Base-by-base conservation (phyloP, 2,329 filamentous ascomycete genomes). In the Pyrenochaeta sp. region DNA sequence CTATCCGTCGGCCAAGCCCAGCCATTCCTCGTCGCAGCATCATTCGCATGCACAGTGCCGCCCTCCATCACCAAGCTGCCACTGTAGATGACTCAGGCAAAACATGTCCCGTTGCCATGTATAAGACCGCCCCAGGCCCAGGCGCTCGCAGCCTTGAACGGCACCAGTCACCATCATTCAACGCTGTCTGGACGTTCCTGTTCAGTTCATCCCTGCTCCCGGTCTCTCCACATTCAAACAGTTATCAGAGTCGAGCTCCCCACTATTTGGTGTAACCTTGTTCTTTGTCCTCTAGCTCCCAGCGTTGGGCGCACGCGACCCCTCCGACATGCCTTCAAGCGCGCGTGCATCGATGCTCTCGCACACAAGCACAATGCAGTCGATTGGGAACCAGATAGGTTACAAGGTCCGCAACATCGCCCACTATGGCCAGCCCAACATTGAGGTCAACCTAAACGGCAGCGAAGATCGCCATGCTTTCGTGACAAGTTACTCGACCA, bases 401-500 rank as follows among this genome's bases (percentile, higher is more conserved):
- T 68, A 67, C 64, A 76, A 74, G 56, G 67, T 78, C 37, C 68
- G 73, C 36, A 75, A 71, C 52, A 62, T 78, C 1, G 64, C 72
- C 15, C 61, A 68, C 43, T 62, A 72, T 54, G 71, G 72, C 53
- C 77, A 79, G 58, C 79, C 80, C 19, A 70, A 72, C 40, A 78
- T 83, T 58, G 77, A 77, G 27, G 82, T 84, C 66, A 61, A 73
- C 15, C 72, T 83, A 34, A 56, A 71, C 34, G 68, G 77, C 30
- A 72, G 72, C 52, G 68, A 75, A 53, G 71, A 67, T 7, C 60
- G 62, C 10, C 66, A 66, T 32, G 65, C 61, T 8, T 77, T 78
- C 37, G 75, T 83, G 40, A 80, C 74, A 22, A 80, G 81, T 34
- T 87, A 83, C 67, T 87, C 85, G 2, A 88, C 85, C 7, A 78